Base-by-base conservation (phyloP, 768 basidiomycete genomes). In the Tylopilus rubrobrunneus region DNA sequence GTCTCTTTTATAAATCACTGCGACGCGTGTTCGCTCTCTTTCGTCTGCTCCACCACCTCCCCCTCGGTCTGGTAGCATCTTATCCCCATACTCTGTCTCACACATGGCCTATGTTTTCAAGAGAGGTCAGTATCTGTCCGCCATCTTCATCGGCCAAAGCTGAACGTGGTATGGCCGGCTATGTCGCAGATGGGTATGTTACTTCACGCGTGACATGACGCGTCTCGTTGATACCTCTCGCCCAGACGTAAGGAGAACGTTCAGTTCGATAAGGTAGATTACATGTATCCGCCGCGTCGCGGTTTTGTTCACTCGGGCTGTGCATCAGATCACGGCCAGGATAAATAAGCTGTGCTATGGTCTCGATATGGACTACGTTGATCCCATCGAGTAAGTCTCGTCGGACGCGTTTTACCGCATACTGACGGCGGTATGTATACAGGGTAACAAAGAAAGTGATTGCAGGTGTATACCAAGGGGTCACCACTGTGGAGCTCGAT, bases 401-500 rank as follows among this genome's bases (percentile, higher is more conserved):
- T 56, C n/a, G 5, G 10, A 49, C 33, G 0, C 3, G 29, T 17
- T 1, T 28, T 5, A 5, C 27, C 52, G 36, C 28, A 54, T 51
- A 25, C 29, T 64, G 33, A 68, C 36, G 0, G 34, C 19, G 19
- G 19, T 19, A 19, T 19, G 19, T 49, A 28, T 21, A 8, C 56
- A 95, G 92, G 64, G 84, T 94, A 23, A 83, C 92, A 7, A 90
- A 94, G 74, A 96, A 95, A 69, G 95, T 97, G 54, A 89, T 95
- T 41, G 81, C 84, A 25, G 95, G 94, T 58, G 92, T 97, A 19
- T 97, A 97, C 67, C 86, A 89, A 61, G 95, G 94, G 21, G 94
- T 98, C 25, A 99, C 96, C 1, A 99, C 97, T 5, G 89, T 91
- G 55, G 97, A 99, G 72, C 86, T 98, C 52, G 96, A 99, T 73